Evolutionary conservation across 176 grass and related monocot species (phyloP).

Genomic region (Cenchrus americanus): DNA sequence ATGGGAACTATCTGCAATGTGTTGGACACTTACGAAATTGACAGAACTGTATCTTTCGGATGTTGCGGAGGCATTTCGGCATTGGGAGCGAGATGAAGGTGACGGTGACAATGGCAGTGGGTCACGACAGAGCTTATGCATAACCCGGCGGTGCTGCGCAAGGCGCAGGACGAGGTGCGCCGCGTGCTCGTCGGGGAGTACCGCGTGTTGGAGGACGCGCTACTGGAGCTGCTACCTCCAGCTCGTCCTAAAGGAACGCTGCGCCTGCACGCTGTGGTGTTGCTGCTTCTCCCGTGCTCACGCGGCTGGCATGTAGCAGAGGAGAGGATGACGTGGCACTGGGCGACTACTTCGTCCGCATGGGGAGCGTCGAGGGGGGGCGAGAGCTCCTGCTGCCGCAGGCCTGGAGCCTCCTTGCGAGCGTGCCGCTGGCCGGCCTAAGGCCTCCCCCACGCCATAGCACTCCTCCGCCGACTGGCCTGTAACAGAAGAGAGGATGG

Average conservation of each 20-base stretch:
- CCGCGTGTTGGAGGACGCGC: not conserved
- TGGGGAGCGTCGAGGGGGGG: too few species aligned
- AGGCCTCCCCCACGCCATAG: too few species aligned
- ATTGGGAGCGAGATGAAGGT: conserved; percentile 41
- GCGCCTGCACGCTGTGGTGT: conserved; percentile 25
- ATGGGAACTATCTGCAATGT: conserved; percentile 9
- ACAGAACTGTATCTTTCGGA: not conserved
- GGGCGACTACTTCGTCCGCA: too few species aligned
- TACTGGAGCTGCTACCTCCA: conserved; percentile 28
- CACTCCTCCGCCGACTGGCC: too few species aligned
- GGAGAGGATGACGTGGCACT: too few species aligned
- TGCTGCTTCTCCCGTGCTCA: conserved; percentile 37
- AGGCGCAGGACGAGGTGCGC: conserved; percentile 31
- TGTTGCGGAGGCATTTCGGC: conserved; percentile 18
- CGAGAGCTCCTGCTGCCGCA: too few species aligned
- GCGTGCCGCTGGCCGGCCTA: too few species aligned
- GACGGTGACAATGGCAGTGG: conserved; percentile 45
- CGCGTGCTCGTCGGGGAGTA: not conserved
- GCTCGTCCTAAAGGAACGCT: conserved; percentile 46
- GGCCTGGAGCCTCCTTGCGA: too few species aligned
- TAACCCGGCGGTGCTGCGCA: conserved; percentile 21
- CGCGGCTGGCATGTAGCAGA: too few species aligned
- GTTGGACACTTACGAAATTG: not conserved
- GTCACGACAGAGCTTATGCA: conserved; percentile 44
- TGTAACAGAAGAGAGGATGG: too few species aligned